These are phyloP conservation scores for Annulohypoxylon truncatum DNA, from an alignment of 2,329 filamentous ascomycete genomes.

Conservation along the genomic window DNA sequence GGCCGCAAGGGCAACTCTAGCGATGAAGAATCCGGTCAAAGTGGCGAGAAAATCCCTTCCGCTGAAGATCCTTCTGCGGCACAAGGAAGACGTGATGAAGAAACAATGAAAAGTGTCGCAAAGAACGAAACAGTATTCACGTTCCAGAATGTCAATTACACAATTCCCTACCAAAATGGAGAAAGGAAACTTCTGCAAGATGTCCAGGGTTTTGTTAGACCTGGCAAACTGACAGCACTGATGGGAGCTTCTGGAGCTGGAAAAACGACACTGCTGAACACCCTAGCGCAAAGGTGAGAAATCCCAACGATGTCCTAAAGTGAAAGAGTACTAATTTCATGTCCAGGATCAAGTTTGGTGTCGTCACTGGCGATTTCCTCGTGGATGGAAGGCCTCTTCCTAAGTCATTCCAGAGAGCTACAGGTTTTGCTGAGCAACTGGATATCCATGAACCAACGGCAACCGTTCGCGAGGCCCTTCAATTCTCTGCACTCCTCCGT, in stretches of 20 bases:
- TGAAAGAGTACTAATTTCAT: slow-evolving; percentile 68
- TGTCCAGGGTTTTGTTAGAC: slow-evolving; percentile 86
- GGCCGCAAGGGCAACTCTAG: slow-evolving; percentile 55
- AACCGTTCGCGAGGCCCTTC: slow-evolving; percentile 74
- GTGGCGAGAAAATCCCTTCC: slow-evolving; percentile 56
- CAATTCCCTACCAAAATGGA: slow-evolving; percentile 67
- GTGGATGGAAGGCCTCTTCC: slow-evolving; percentile 79
- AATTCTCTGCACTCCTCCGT: slow-evolving; percentile 73
- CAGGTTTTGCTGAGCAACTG: slow-evolving; percentile 74
- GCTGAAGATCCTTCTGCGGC: slow-evolving; percentile 13
- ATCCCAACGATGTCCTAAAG: slow-evolving; percentile 52
- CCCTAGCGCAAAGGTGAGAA: slow-evolving; percentile 65
- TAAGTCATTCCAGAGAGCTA: slow-evolving; percentile 82
- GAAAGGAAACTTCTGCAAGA: slow-evolving; percentile 77
- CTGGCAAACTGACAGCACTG: slow-evolving; percentile 81
- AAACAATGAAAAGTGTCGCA: slow-evolving; percentile 61
- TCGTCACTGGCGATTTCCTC: slow-evolving; percentile 81
- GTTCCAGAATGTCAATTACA: slow-evolving; percentile 63
- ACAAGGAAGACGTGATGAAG: slow-evolving; percentile 46
- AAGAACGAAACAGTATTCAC: slow-evolving; percentile 71
- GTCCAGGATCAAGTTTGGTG: slow-evolving; percentile 78
- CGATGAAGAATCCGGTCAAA: slow-evolving; percentile 63
- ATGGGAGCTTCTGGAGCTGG: slow-evolving; percentile 69
- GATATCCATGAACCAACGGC: slow-evolving; percentile 75
- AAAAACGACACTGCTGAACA: slow-evolving; percentile 47